Percentiles rank a stretch among this genome's conserved stretches.
Evolutionary conservation across 257 asterid species (phyloP).

Genomic region (Apocynum venetum): DNA sequence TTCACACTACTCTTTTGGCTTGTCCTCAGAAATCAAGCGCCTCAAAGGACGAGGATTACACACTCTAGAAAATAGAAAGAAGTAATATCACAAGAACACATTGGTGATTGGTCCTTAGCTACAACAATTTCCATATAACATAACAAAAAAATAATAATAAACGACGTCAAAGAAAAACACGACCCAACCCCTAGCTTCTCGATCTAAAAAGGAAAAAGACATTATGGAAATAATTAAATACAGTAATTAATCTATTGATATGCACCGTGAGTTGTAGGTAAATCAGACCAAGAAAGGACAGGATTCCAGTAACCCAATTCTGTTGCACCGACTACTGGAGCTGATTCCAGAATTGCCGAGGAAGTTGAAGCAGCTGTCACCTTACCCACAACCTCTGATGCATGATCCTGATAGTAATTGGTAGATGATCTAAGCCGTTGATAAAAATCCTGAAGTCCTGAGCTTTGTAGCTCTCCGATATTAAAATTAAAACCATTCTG

Average conservation of each 20-base stretch:
- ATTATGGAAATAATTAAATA: neutral
- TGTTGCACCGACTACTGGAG: conserved; percentile 47
- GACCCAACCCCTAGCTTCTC: conserved; percentile 20
- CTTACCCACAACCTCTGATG: conserved; percentile 33
- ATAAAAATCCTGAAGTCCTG: conserved; percentile 59
- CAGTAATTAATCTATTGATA: conserved; percentile 19
- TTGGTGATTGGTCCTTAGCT: neutral
- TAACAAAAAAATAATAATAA: neutral
- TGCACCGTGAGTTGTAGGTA: conserved; percentile 55
- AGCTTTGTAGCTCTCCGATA: conserved; percentile 38
- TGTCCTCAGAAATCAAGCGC: conserved; percentile 13
- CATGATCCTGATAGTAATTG: conserved; percentile 33
- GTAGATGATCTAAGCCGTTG: conserved; percentile 50
- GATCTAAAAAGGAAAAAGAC: conserved; percentile 14
- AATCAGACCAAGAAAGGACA: conserved; percentile 49
- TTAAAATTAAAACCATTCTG: conserved; percentile 15
- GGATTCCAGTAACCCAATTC: conserved; percentile 59
- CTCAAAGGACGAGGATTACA: conserved; percentile 1
- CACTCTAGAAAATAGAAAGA: neutral
- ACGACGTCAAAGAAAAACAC: neutral
- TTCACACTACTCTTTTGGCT: neutral
- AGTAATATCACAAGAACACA: conserved; percentile 5
- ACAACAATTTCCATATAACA: conserved; percentile 5
- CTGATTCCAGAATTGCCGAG: conserved; percentile 53
- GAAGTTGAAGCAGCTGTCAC: conserved; percentile 30